Percentiles rank a stretch among this genome's conserved stretches.
Evolutionary conservation across 73 alveolate species (phyloP).

Genomic region (Durusdinium trenchii): DNA sequence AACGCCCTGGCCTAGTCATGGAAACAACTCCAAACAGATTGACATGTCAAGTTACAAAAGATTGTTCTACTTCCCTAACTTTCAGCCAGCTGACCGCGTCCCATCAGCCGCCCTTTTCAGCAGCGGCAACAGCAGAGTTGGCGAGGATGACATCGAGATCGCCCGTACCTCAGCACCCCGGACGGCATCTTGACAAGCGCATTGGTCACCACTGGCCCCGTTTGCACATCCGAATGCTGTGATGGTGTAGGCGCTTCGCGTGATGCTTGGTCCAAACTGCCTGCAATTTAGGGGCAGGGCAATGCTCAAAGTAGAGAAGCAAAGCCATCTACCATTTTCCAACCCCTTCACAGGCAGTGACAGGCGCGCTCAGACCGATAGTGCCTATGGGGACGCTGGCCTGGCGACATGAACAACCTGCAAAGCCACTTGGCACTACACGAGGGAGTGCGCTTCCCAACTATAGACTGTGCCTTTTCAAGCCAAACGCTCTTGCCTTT

Average conservation of each 20-base stretch:
- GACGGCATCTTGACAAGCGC: neutral
- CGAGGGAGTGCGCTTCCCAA: neutral
- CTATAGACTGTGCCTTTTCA: too few relatives aligned
- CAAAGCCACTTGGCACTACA: neutral
- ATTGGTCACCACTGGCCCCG: neutral
- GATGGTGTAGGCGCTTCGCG: neutral
- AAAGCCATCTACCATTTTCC: conserved; percentile 70
- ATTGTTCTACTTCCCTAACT: neutral
- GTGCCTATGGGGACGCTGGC: neutral
- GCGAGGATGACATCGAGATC: conserved; percentile 15
- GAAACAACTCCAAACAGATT: neutral
- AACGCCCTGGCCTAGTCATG: neutral
- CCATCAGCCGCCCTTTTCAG: conserved; percentile 75
- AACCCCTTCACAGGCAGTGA: conserved; percentile 74
- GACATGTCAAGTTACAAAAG: neutral
- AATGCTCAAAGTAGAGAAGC: neutral
- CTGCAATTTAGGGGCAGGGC: neutral
- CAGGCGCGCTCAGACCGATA: conserved; percentile 44
- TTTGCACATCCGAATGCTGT: neutral
- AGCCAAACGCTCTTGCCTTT: too few relatives aligned
- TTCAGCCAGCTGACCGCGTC: conserved; percentile 17
- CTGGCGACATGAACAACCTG: neutral
- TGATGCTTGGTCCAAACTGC: neutral
- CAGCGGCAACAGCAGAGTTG: conserved; percentile 62
- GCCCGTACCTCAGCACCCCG: neutral